These are phyloP conservation scores for Lachnellula hyalina DNA, from an alignment of 2,329 filamentous ascomycete species.

Conservation along the genomic window DNA sequence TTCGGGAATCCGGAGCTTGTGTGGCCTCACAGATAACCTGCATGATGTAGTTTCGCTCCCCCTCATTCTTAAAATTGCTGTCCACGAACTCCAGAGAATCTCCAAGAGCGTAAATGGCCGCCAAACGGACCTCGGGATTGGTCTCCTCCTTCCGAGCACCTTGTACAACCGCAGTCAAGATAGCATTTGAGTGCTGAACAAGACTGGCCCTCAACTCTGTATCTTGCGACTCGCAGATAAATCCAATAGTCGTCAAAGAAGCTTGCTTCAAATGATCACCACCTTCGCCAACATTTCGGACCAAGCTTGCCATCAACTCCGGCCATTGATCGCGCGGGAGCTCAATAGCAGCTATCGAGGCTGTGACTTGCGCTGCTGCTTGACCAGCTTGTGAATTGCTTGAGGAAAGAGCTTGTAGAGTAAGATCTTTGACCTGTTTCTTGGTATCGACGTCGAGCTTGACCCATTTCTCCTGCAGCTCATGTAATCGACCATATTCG, in stretches of 20 bases:
- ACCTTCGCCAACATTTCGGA: slow-evolving; percentile 87
- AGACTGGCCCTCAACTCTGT: slow-evolving; percentile 75
- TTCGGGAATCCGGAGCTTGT: slow-evolving; percentile 82
- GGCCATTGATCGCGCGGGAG: slow-evolving; percentile 89
- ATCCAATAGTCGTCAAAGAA: slow-evolving; percentile 93
- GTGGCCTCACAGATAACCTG: slow-evolving; percentile 99
- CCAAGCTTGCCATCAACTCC: slow-evolving; percentile 81
- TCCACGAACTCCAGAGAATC: slow-evolving; percentile 97
- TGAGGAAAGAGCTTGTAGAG: slow-evolving; percentile 81
- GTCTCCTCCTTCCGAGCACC: slow-evolving; percentile 94
- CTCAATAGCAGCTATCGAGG: slow-evolving; percentile 91
- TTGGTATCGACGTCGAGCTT: slow-evolving; percentile 78
- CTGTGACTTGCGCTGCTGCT: slow-evolving; percentile 90
- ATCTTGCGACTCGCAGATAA: slow-evolving; percentile 96
- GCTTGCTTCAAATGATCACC: slow-evolving; percentile 87
- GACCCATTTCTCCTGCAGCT: slow-evolving; percentile 92
- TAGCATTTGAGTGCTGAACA: slow-evolving; percentile 88
- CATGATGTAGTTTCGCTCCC: slow-evolving; percentile 99
- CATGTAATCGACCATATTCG: slow-evolving; percentile 79
- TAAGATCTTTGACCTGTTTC: slow-evolving; percentile 79
- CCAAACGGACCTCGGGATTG: slow-evolving; percentile 83
- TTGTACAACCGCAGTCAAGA: slow-evolving; percentile 95
- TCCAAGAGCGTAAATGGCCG: slow-evolving; percentile 88
- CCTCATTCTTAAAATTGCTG: slow-evolving; percentile 98
- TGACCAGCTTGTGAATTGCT: slow-evolving; percentile 77